phyloP scores from a whole-genome alignment of 257 asterid species.

The Solanum tarijense region DNA sequence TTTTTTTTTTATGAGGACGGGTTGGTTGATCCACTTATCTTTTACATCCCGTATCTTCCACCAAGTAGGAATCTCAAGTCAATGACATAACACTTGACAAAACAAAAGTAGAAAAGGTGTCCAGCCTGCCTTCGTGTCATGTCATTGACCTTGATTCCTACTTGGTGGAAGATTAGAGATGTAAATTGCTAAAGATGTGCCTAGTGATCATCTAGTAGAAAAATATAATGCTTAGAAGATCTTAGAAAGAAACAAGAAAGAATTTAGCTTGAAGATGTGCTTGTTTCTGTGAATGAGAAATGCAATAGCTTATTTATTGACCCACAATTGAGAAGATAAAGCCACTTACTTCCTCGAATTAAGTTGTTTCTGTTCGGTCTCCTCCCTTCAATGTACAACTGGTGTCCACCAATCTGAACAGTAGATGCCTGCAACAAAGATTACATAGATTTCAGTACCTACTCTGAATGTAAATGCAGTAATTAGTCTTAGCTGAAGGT shows the following conservation, averaged over 20 bases:
- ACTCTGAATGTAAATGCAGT: background rate
- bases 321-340: background rate
- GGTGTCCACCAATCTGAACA: slow-evolving; percentile 68
- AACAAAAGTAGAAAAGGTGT: background rate
- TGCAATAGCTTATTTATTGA: background rate
- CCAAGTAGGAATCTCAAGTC: background rate
- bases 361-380: slow-evolving; percentile 69
- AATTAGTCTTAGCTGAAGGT: background rate
- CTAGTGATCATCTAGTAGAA: background rate
- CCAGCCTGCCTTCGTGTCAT: background rate
- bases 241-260: background rate
- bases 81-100: background rate
- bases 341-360: slow-evolving; percentile 69
- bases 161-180: background rate
- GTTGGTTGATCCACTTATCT: background rate
- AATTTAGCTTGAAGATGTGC: background rate
- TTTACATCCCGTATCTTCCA: background rate
- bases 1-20: background rate
- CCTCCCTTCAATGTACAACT: slow-evolving; percentile 86
- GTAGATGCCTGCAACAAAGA: slow-evolving; percentile 53
- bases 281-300: background rate
- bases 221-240: background rate
- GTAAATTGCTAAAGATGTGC: background rate
- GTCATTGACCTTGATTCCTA: background rate
- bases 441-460: background rate